These are phyloP conservation scores for Hyphopichia buzzinii DNA, from an alignment of 1,139 yeast genomes.

Conservation along the genomic window DNA sequence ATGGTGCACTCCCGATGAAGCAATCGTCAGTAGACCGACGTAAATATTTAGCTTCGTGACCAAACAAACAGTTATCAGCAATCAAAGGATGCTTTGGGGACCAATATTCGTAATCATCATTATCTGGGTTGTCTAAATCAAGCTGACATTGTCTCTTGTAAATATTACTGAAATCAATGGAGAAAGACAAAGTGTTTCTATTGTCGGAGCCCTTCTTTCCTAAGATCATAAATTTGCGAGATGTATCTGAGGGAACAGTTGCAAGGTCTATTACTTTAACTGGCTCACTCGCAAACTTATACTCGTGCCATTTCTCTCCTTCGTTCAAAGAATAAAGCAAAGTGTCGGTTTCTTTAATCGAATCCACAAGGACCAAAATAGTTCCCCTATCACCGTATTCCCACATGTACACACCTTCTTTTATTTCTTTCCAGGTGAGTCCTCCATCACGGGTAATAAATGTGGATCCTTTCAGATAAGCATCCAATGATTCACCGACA, in stretches of 20 bases:
- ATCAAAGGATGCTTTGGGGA: slow-evolving; percentile 68
- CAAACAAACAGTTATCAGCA: slow-evolving; percentile 73
- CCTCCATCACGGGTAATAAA: slow-evolving; percentile 89
- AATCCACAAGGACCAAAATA: slow-evolving; percentile 68
- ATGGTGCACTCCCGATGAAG: slow-evolving; percentile 75
- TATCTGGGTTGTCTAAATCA: slow-evolving; percentile 55
- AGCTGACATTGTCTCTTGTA: slow-evolving; percentile 69
- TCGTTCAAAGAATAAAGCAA: slow-evolving; percentile 72
- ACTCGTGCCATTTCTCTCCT: slow-evolving; percentile 75
- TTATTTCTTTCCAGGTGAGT: slow-evolving; percentile 76
- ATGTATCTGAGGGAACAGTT: slow-evolving; percentile 88
- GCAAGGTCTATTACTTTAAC: slow-evolving; percentile 69
- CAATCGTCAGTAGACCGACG: slow-evolving; percentile 71
- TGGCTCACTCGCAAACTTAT: slow-evolving; percentile 56
- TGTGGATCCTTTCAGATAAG: slow-evolving; percentile 56
- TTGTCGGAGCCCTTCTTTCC: slow-evolving; percentile 15
- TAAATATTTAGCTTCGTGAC: slow-evolving; percentile 77
- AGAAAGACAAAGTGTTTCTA: slow-evolving; percentile 30
- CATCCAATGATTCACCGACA: slow-evolving; percentile 65
- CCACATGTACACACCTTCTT: slow-evolving; percentile 80
- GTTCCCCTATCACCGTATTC: slow-evolving; percentile 96
- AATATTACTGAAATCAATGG: slow-evolving; percentile 71
- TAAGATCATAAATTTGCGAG: slow-evolving; percentile 60
- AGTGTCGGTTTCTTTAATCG: slow-evolving; percentile 53
- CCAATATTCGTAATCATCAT: slow-evolving; percentile 83